Conservation (phyloP, 2,329 filamentous ascomycete species). For the Hypocreales sp. region DNA sequence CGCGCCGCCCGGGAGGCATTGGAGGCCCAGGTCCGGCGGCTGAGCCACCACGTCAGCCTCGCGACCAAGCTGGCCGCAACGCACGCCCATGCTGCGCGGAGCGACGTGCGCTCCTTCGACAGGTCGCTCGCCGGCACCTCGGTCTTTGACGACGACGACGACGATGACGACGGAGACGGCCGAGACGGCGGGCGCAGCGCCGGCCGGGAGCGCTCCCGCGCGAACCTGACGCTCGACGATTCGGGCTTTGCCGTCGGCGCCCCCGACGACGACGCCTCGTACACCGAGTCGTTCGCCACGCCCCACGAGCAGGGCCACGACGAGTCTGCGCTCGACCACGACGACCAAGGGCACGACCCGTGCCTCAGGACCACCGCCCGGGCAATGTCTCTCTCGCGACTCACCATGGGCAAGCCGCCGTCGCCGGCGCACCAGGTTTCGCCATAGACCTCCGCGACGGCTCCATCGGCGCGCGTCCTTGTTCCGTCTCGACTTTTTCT, state of each 20-base stretch:
- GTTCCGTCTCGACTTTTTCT: no score
- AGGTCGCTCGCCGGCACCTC: constrained; percentile 22
- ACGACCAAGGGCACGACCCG: constrained; percentile 21
- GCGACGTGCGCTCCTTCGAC: constrained; percentile 17
- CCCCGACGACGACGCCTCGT: constrained; percentile 26
- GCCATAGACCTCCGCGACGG: no score
- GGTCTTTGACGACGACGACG: constrained; percentile 26
- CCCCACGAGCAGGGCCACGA: constrained; percentile 33
- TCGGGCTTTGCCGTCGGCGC: constrained; percentile 19
- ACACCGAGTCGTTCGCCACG: constrained; percentile 35
- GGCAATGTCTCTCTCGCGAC: constrained; percentile 47
- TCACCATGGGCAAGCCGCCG: constrained; percentile 27
- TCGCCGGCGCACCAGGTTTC: constrained; percentile 9
- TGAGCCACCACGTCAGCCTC: constrained; percentile 33
- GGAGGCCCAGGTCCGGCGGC: constrained; percentile 37
- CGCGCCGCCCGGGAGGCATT: constrained; percentile 38
- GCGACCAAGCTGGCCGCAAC: constrained; percentile 23
- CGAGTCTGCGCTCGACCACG: constrained; percentile 23
- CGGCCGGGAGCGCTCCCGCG: neutral
- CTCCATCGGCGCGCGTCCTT: no score
- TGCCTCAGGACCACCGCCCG: constrained; percentile 38
- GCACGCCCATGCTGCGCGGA: constrained; percentile 6
- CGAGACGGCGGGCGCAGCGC: neutral
- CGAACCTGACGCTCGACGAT: constrained; percentile 10
- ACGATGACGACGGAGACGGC: constrained; percentile 18